These are phyloP conservation scores for Dactylonectria estremocensis DNA, from an alignment of 2,329 filamentous ascomycete genomes.

Conservation along the genomic window DNA sequence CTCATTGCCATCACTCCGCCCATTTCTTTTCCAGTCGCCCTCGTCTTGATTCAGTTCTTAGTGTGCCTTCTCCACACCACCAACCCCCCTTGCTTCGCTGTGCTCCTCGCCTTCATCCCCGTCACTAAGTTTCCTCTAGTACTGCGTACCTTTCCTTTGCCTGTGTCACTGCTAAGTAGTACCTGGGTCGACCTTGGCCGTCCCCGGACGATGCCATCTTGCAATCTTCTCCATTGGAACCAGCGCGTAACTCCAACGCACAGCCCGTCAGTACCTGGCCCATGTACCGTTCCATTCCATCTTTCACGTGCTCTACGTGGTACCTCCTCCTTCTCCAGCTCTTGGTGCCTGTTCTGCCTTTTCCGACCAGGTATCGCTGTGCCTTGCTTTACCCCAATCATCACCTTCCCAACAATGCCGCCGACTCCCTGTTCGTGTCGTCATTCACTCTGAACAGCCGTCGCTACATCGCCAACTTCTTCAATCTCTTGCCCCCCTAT, in stretches of 20 bases:
- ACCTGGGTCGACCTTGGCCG: constrained; percentile 9
- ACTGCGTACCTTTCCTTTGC: constrained; percentile 8
- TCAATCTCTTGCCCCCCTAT: constrained; percentile 32
- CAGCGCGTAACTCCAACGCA: neutral
- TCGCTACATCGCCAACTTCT: constrained; percentile 27
- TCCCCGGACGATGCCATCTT: constrained; percentile 10
- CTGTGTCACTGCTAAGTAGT: constrained; percentile 17
- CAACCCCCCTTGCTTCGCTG: neutral
- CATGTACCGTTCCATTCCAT: constrained; percentile 1
- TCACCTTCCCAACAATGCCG: constrained; percentile 9
- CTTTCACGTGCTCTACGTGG: constrained; percentile 21
- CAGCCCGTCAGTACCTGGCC: neutral
- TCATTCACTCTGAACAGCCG: constrained; percentile 21
- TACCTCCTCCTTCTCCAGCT: neutral
- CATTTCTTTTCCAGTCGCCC: constrained; percentile 16
- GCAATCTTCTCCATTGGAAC: neutral
- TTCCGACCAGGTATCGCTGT: neutral
- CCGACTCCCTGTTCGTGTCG: constrained; percentile 17
- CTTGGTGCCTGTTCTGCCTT: constrained; percentile 5
- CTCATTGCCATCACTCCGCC: neutral
- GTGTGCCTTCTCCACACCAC: constrained; percentile 8
- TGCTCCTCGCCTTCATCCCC: neutral
- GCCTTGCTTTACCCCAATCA: constrained; percentile 18
- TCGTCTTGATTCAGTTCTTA: constrained; percentile 4
- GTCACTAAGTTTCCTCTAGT: constrained; percentile 2